Conservation (phyloP, 495 filamentous ascomycete species). For the Penicillium goetzii region DNA sequence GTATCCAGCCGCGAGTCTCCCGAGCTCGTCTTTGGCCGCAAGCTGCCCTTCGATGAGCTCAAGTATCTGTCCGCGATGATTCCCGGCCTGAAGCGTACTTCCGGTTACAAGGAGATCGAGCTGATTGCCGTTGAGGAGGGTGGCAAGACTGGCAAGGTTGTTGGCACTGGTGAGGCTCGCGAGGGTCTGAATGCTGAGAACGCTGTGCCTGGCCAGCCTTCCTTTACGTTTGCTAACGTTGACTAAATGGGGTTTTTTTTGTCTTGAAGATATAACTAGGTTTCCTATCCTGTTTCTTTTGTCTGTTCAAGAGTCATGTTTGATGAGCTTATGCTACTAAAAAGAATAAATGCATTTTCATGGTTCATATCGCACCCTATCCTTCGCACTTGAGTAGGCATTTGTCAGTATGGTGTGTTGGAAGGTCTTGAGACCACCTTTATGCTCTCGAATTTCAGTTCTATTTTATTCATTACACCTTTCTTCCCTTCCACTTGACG, state of each 20-base stretch:
- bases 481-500: too few relatives aligned
- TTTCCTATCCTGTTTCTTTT: slow-evolving; percentile 2
- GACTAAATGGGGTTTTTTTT: slow-evolving; percentile 8
- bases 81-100: slow-evolving; percentile 62
- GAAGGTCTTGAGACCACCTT: too few relatives aligned
- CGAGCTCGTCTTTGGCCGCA: slow-evolving; percentile 73
- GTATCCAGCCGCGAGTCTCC: slow-evolving; percentile 57
- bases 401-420: too few relatives aligned
- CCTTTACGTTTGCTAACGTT: slow-evolving; percentile 79
- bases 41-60: slow-evolving; percentile 84
- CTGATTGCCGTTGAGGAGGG: slow-evolving; percentile 71
- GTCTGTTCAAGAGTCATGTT: slow-evolving; percentile 26
- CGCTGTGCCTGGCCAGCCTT: slow-evolving; percentile 79
- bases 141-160: slow-evolving; percentile 63
- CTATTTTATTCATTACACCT: too few relatives aligned
- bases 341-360: slow-evolving; percentile 32
- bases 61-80: slow-evolving; percentile 65
- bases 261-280: slow-evolving; percentile 7
- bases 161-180: slow-evolving; percentile 59
- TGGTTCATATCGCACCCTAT: slow-evolving; percentile 15
- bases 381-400: background rate
- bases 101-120: slow-evolving; percentile 64
- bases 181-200: slow-evolving; percentile 62
- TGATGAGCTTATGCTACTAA: slow-evolving; percentile 36
- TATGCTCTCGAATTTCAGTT: too few relatives aligned